These are phyloP conservation scores for Phyllosticta capitalensis DNA, from an alignment of 2,329 filamentous ascomycete species.

Conservation along the genomic window DNA sequence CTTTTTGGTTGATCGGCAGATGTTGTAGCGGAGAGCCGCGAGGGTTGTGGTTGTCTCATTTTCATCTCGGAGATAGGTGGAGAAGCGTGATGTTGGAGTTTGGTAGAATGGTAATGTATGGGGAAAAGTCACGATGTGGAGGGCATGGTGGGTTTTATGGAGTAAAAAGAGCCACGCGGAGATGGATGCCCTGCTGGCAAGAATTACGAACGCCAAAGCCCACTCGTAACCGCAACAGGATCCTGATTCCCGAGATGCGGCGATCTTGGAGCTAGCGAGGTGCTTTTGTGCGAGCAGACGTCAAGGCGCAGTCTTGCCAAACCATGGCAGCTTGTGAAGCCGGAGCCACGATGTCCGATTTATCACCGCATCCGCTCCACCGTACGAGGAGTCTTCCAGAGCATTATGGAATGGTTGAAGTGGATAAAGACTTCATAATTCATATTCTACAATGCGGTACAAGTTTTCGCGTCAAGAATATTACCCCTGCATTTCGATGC, in stretches of 20 bases:
- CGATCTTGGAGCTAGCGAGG: not conserved
- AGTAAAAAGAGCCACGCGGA: not conserved
- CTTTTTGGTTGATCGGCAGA: not conserved
- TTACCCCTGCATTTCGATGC: slow-evolving; percentile 20
- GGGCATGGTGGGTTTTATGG: not conserved
- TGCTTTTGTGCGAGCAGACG: not conserved
- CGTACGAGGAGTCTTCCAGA: not conserved
- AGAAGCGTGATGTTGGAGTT: not conserved
- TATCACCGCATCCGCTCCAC: not conserved
- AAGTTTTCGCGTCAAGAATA: not conserved
- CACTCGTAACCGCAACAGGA: not conserved
- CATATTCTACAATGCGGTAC: not conserved
- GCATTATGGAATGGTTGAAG: not conserved
- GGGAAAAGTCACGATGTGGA: not conserved
- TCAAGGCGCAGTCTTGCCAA: not conserved
- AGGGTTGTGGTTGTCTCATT: not conserved
- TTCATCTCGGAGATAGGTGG: not conserved
- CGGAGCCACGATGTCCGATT: not conserved
- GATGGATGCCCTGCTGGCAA: not conserved
- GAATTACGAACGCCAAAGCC: not conserved
- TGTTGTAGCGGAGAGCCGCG: not conserved
- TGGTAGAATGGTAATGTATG: not conserved
- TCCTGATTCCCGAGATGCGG: not conserved
- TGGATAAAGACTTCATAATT: not conserved
- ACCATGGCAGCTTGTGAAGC: not conserved